Conservation (phyloP, 257 asterid genomes). For the Nicotiana obtusifolia region DNA sequence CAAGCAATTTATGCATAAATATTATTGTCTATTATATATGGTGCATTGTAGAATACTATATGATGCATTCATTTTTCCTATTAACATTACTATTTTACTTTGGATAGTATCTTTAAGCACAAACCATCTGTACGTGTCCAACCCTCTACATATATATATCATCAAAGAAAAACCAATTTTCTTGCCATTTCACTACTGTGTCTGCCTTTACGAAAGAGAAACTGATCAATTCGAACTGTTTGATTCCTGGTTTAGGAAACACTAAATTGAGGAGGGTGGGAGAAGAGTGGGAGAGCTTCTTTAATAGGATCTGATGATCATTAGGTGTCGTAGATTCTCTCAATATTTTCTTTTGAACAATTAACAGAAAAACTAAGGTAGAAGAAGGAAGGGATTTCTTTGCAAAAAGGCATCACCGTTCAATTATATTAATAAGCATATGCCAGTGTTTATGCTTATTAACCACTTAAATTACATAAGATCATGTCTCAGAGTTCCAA, state of each 20-base stretch:
- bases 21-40: not conserved
- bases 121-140: not conserved
- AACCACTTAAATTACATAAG: not conserved
- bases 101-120: not conserved
- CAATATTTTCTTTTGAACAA: not conserved
- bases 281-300: not conserved
- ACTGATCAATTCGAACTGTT: too few relatives aligned
- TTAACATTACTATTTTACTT: not conserved
- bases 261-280: not conserved
- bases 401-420: not conserved
- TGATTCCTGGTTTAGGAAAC: not conserved
- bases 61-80: not conserved
- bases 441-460: not conserved
- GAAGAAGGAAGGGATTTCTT: not conserved
- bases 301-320: not conserved
- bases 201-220: not conserved
- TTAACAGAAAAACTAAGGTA: not conserved
- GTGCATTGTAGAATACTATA: not conserved
- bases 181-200: not conserved
- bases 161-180: not conserved
- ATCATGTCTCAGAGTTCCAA: not conserved
- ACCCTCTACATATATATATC: not conserved
- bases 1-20: not conserved
- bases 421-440: not conserved
- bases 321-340: not conserved